Conservation (phyloP, 495 filamentous ascomycete species). For the Tricharina praecox region DNA sequence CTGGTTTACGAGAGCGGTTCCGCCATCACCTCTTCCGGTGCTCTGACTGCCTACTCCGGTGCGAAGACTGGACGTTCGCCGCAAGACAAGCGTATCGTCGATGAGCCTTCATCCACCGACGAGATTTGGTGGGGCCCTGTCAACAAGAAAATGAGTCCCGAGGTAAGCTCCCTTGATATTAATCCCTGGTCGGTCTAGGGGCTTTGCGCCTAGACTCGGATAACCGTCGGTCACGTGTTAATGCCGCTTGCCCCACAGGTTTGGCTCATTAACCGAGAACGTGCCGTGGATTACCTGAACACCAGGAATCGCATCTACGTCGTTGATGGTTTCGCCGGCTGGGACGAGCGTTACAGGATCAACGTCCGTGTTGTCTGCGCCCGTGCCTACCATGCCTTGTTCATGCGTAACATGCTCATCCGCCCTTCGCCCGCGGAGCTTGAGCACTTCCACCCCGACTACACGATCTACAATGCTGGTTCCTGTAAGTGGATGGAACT, state of each 20-base stretch:
- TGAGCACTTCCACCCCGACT: constrained; percentile 93
- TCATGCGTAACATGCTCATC: constrained; percentile 99
- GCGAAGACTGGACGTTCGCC: constrained; percentile 96
- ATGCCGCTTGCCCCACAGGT: constrained; percentile 48
- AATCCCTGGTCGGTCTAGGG: too few species aligned
- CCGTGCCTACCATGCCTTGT: constrained; percentile 95
- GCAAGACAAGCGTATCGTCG: constrained; percentile 88
- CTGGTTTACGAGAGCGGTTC: constrained; percentile 96
- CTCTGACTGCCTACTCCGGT: constrained; percentile 90
- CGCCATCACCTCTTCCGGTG: constrained; percentile 87
- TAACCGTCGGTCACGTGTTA: constrained; percentile 11
- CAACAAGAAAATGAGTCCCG: constrained; percentile 95
- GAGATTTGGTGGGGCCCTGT: constrained; percentile 97
- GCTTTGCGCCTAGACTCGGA: background rate
- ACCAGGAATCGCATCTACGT: constrained; percentile 98
- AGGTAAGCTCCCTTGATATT: constrained; percentile 55
- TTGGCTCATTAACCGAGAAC: constrained; percentile 98
- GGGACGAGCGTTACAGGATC: constrained; percentile 97
- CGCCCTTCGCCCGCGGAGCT: constrained; percentile 77
- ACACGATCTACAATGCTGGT: constrained; percentile 98
- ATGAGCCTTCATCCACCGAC: constrained; percentile 74
- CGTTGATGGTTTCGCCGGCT: constrained; percentile 89
- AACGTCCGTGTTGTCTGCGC: constrained; percentile 95
- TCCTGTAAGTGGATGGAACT: constrained; percentile 35
- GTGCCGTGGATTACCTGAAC: constrained; percentile 96